Evolutionary conservation across 225 moss, liverwort and hornwort genomes (phyloP), one percentile per base, ranked within the genome.

Genomic region (Lunularia cruciata): DNA sequence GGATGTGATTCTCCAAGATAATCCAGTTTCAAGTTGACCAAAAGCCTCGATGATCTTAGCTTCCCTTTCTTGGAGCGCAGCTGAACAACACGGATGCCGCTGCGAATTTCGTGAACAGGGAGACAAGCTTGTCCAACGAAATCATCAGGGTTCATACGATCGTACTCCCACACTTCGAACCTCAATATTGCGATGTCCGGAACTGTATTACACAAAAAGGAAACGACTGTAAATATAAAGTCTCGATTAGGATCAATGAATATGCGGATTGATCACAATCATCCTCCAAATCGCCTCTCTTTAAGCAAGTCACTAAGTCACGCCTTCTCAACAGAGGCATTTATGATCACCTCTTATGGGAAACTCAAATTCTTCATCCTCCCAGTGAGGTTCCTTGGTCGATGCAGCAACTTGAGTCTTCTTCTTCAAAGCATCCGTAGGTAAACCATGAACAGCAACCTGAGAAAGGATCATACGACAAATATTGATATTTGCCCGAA

Each of bases 51-150:
- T 53, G 83, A 84, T 40, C 75, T 75, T 16, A 30, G 47, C 0
- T 3, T 39, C 33, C 92, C 90, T 52, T 74, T 89, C 25, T 75
- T 73, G 0, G 98, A 98, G 57, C 51, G 52, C 16, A 98, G 72
- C 6, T 83, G 52, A 48, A 98, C 84, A 36, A 74, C 78, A 38
- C 93, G 86, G 65, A 98, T 86, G 51, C 98, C 98, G 69, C 67
- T 70, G 63, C 78, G 75, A 28, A 98, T 26, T 47, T 75, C 79
- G 1, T 31, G 68, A 4, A 98, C 79, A 27, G 89, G 89, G 12
- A 98, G 55, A 51, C 91, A 93, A 22, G 77, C 76, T 72, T 98
- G 98, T n/a, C 98, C 93, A 4, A 88, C 91, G 81, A 98, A 89
- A 37, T 98, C 91, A 65, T 98, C 91, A 47, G 72, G 78, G 26